Percentiles rank a stretch among this genome's conserved stretches.
Evolutionary conservation across 2,329 filamentous ascomycete genomes (phyloP).

Genomic region (Paraphoma sp.): DNA sequence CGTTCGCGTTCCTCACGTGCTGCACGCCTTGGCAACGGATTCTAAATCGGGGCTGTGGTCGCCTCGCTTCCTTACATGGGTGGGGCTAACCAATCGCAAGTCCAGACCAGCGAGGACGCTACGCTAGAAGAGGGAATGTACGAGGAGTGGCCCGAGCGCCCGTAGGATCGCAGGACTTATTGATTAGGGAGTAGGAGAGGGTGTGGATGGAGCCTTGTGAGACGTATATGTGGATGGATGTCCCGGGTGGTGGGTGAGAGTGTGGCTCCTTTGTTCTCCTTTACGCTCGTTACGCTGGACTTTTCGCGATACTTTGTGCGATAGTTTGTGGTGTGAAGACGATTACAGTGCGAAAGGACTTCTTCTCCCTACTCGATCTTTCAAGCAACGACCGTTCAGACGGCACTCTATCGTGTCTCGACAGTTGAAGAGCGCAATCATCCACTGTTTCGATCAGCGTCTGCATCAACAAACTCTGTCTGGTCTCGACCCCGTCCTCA

Average conservation of each 20-base stretch:
- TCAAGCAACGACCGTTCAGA: too few relatives aligned
- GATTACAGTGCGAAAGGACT: background rate
- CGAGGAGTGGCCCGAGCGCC: slow-evolving; percentile 7
- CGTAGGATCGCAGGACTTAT: background rate
- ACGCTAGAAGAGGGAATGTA: slow-evolving; percentile 20
- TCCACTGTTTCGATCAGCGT: too few relatives aligned
- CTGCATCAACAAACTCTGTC: too few relatives aligned
- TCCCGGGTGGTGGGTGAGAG: too few relatives aligned
- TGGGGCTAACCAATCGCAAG: slow-evolving; percentile 6
- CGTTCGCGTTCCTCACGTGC: background rate
- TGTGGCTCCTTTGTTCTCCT: background rate
- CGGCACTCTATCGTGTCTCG: too few relatives aligned
- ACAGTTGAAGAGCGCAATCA: too few relatives aligned
- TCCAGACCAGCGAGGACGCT: slow-evolving; percentile 4
- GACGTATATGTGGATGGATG: background rate
- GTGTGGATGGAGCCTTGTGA: background rate
- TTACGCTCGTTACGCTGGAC: background rate
- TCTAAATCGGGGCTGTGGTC: slow-evolving; percentile 4
- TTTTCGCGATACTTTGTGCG: background rate
- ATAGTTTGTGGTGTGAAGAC: background rate
- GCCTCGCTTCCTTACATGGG: slow-evolving; percentile 1
- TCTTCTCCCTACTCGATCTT: background rate
- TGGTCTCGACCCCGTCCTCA: too few relatives aligned
- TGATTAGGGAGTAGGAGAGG: background rate
- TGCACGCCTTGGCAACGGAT: background rate